A percentile compares a stretch with the other conserved stretches of the same genome.
Evolutionary conservation across 495 filamentous ascomycete genomes (phyloP).

Genomic region (Darksidea phi): DNA sequence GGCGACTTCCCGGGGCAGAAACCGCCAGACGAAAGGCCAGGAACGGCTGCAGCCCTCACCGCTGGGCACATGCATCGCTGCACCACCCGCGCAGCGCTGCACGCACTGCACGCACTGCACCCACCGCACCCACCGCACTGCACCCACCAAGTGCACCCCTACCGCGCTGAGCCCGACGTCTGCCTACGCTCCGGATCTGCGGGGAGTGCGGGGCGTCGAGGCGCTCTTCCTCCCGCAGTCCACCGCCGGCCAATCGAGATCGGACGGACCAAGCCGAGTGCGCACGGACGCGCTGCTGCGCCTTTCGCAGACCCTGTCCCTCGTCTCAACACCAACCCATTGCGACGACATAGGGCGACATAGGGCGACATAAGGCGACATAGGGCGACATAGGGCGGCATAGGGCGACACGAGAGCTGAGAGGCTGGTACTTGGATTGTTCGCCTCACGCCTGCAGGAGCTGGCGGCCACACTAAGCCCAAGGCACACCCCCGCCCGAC

Average conservation of each 20-base stretch:
- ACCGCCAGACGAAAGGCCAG: neutral
- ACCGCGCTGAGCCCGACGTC: slow-evolving; percentile 8
- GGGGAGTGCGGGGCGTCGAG: slow-evolving; percentile 7
- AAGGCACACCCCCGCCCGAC: neutral
- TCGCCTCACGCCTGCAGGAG: too few relatives aligned
- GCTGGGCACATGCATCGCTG: neutral
- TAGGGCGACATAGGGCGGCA: neutral
- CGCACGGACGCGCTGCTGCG: slow-evolving; percentile 21
- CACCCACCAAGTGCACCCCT: slow-evolving; percentile 2
- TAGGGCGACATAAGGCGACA: neutral
- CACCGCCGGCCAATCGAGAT: slow-evolving; percentile 3
- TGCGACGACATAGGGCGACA: neutral
- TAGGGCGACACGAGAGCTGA: too few relatives aligned
- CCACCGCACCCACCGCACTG: too few relatives aligned
- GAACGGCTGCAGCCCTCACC: neutral
- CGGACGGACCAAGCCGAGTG: neutral
- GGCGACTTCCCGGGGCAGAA: neutral
- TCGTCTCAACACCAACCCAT: neutral
- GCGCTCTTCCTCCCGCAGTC: slow-evolving; percentile 12
- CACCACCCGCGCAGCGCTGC: too few relatives aligned
- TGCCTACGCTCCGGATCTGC: neutral
- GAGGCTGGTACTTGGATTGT: too few relatives aligned
- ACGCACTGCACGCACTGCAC: too few relatives aligned
- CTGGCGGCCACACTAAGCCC: too few relatives aligned
- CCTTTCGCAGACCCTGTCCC: slow-evolving; percentile 7